phyloP scores from a whole-genome alignment of 1,284 basidiomycete species.

The Irpex rosettiformis region DNA sequence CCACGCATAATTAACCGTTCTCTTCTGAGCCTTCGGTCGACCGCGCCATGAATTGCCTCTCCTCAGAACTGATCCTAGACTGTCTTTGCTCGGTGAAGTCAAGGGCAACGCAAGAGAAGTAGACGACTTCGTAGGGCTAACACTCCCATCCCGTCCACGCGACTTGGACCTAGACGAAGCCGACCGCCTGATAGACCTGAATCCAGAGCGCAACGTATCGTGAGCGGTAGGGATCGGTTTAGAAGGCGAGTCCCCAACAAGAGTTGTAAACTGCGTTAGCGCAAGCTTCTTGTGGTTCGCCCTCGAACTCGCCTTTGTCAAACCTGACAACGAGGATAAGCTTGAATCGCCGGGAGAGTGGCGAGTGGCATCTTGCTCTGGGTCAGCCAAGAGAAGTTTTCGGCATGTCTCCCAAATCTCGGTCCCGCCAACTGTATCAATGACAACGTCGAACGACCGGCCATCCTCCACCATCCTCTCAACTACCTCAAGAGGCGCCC shows the following conservation, averaged over 20 bases:
- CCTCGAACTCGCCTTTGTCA: slow-evolving; percentile 16
- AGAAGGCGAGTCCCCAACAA: slow-evolving; percentile 64
- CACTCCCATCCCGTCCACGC: slow-evolving; percentile 12
- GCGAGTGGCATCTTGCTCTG: slow-evolving; percentile 15
- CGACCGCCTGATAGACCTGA: slow-evolving; percentile 49
- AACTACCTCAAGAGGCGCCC: slow-evolving; percentile 52
- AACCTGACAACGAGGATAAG: slow-evolving; percentile 1
- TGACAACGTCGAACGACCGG: slow-evolving; percentile 69
- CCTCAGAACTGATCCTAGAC: slow-evolving; percentile 10
- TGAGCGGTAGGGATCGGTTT: slow-evolving; percentile 62
- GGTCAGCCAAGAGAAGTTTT: slow-evolving; percentile 43
- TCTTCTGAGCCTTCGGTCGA: slow-evolving; percentile 19
- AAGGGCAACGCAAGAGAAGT: neutral
- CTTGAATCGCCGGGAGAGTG: slow-evolving; percentile 17
- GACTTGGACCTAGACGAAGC: slow-evolving; percentile 28
- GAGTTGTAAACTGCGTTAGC: slow-evolving; percentile 65
- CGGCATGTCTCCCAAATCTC: slow-evolving; percentile 72
- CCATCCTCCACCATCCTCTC: slow-evolving; percentile 49
- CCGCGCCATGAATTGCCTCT: slow-evolving; percentile 4
- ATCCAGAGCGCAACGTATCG: slow-evolving; percentile 67
- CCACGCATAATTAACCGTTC: slow-evolving; percentile 69
- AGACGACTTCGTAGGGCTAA: slow-evolving; percentile 10
- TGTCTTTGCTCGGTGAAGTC: slow-evolving; percentile 16
- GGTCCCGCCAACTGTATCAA: slow-evolving; percentile 79
- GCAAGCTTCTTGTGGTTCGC: slow-evolving; percentile 16